phyloP scores from a whole-genome alignment of 1,284 basidiomycete species.

The Ceratobasidium theobromae region DNA sequence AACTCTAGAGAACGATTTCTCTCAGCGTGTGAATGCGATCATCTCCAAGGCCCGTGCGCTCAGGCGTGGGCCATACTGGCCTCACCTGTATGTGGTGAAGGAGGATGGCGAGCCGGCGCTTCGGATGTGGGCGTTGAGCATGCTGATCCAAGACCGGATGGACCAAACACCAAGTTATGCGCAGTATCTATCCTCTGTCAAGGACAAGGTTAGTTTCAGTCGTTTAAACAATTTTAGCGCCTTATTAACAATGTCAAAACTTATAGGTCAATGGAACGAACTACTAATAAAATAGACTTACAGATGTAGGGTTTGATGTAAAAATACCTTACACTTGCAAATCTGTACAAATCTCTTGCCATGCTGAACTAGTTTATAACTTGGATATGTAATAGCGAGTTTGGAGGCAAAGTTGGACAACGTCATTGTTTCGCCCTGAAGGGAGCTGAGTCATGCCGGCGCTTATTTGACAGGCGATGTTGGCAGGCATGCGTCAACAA shows the following conservation, averaged over 20 bases:
- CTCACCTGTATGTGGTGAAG: conserved; percentile 97
- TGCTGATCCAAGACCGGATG: conserved; percentile 93
- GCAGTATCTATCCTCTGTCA: conserved; percentile 81
- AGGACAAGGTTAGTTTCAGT: conserved; percentile 62
- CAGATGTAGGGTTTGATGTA: neutral
- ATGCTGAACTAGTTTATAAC: conserved; percentile 18
- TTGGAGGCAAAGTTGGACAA: neutral
- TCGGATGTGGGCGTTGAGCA: conserved; percentile 91
- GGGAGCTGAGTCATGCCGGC: conserved; percentile 14
- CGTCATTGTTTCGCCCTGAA: neutral
- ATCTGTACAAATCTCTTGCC: conserved; percentile 11
- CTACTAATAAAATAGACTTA: neutral
- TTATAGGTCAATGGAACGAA: neutral
- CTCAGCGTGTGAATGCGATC: conserved; percentile 91
- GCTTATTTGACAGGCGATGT: conserved; percentile 25
- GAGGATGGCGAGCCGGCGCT: conserved; percentile 96
- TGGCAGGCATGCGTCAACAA: conserved; percentile 15
- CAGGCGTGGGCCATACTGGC: conserved; percentile 87
- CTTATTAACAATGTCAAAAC: no score
- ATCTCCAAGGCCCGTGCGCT: conserved; percentile 90
- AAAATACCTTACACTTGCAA: neutral
- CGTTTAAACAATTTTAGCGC: no score
- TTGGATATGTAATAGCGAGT: conserved; percentile 1
- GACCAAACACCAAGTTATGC: conserved; percentile 95
- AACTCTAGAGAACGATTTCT: conserved; percentile 88